Evolutionary conservation across 495 filamentous ascomycete genomes (phyloP).

Genomic region (Mytilinidion resinicola): DNA sequence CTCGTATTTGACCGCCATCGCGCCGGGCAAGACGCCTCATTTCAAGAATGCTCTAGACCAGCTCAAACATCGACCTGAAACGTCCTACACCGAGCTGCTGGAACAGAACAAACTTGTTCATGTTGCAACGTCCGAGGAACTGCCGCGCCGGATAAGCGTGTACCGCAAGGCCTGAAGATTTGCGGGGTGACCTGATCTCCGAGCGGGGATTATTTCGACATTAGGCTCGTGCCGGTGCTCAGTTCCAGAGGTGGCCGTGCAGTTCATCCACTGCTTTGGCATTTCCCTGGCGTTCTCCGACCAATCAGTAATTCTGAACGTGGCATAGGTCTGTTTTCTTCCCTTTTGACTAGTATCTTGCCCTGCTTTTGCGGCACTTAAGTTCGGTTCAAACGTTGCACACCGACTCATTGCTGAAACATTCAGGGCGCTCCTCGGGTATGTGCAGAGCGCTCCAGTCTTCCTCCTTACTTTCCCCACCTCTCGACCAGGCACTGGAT

Average conservation of each 20-base stretch:
- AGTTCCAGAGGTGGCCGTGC: neutral
- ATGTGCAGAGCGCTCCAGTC: no score
- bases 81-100: constrained; percentile 22
- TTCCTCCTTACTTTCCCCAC: no score
- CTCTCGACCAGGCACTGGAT: no score
- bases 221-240: neutral
- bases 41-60: constrained; percentile 14
- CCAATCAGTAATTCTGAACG: neutral
- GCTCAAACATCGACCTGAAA: constrained; percentile 21
- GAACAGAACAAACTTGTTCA: constrained; percentile 16
- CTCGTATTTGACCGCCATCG: constrained; percentile 35
- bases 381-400: no score
- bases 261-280: neutral
- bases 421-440: no score
- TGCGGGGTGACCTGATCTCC: neutral
- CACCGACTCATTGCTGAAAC: no score
- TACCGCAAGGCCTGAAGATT: constrained; percentile 14
- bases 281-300: neutral
- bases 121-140: constrained; percentile 11
- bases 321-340: neutral
- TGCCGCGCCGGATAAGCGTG: constrained; percentile 23
- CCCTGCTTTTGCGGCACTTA: neutral
- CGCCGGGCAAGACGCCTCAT: constrained; percentile 15
- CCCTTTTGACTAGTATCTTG: neutral
- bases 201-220: neutral